phyloP scores from a whole-genome alignment of 2,329 filamentous ascomycete genomes.

The Hypocrella siamensis region DNA sequence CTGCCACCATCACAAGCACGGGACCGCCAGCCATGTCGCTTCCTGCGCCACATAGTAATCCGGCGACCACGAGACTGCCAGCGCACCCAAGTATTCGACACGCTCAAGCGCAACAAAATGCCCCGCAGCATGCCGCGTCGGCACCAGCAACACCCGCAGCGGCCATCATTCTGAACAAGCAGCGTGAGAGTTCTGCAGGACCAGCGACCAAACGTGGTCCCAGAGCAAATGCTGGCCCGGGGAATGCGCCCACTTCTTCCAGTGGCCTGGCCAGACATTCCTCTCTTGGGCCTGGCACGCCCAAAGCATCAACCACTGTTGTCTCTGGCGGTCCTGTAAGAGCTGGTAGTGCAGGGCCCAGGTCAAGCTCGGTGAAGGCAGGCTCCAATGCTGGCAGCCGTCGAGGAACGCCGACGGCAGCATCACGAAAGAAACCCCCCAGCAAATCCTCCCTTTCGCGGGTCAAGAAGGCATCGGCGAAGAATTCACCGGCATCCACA shows the following conservation, averaged over 20 bases:
- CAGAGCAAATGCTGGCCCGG: constrained; percentile 29
- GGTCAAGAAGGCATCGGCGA: constrained; percentile 40
- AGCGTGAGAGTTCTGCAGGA: constrained; percentile 43
- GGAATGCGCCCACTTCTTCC: constrained; percentile 32
- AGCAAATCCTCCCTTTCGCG: constrained; percentile 47
- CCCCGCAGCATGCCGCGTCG: constrained; percentile 28
- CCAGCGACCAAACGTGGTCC: constrained; percentile 40
- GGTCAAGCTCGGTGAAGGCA: constrained; percentile 31
- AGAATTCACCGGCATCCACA: constrained; percentile 47
- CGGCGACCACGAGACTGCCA: constrained; percentile 25
- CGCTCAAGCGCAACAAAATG: constrained; percentile 28
- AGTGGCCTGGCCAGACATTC: constrained; percentile 46
- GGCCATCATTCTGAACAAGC: constrained; percentile 41
- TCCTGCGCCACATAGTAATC: constrained; percentile 19
- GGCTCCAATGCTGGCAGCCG: constrained; percentile 22
- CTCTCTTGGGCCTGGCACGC: constrained; percentile 46
- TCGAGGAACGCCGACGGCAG: constrained; percentile 30
- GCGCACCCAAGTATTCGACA: constrained; percentile 30
- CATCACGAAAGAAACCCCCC: constrained; percentile 30
- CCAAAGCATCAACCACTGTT: constrained; percentile 25
- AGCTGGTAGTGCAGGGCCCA: constrained; percentile 45
- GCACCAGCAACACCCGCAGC: constrained; percentile 45
- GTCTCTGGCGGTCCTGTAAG: constrained; percentile 19
- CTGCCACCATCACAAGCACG: constrained; percentile 16
- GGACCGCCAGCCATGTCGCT: constrained; percentile 12